Base-by-base conservation (phyloP, 352 stramenopile species). In the Globisporangium megalacanthum region DNA sequence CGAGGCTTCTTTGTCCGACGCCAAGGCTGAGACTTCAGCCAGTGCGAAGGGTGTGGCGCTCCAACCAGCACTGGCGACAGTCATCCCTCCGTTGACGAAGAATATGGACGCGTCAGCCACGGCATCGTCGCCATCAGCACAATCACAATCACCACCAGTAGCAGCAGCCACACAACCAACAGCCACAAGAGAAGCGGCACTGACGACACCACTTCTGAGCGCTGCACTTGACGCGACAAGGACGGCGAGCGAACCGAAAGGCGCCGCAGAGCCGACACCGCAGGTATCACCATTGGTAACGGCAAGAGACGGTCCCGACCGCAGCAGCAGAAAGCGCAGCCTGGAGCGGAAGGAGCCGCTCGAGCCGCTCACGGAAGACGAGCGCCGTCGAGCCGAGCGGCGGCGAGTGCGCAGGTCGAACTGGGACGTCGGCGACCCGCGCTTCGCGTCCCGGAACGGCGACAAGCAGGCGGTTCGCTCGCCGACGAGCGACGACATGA, bases 371-470 rank as follows among this genome's bases (percentile, higher is more conserved):
- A 83, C 81, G 3, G 67, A 83, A 42, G 76, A 86, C 60, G 69
- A 85, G 25, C 69, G 70, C n/a, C 75, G 77, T 4, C 75, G 82
- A 45, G 74, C 79, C 6, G 77, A 88, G 62, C 70, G 79, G 33
- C 75, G 84, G 50, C 75, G 82, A 59, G 78, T 75, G 31, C 77
- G 77, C 31, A 91, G 88, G 50, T 82, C 82, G 0, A 89, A 92
- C 57, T 94, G 84, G 84, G 84, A 94, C 60, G 78, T 91, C 8
- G 82, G 82, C 29, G 84, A 94, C 49, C 84, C 84, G 4, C 78
- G 80, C 0, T 67, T 75, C 13, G 75, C 64, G 52, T 65, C 64
- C 39, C 77, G 65, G 14, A 68, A 62, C 39, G 37, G 68, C 25
- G 51, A 64, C 22, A 52, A 56, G 37, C 54, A 33, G 17, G 36